These are phyloP conservation scores for Pezicula radicicola DNA, from an alignment of 2,329 filamentous ascomycete genomes.

Conservation along the genomic window DNA sequence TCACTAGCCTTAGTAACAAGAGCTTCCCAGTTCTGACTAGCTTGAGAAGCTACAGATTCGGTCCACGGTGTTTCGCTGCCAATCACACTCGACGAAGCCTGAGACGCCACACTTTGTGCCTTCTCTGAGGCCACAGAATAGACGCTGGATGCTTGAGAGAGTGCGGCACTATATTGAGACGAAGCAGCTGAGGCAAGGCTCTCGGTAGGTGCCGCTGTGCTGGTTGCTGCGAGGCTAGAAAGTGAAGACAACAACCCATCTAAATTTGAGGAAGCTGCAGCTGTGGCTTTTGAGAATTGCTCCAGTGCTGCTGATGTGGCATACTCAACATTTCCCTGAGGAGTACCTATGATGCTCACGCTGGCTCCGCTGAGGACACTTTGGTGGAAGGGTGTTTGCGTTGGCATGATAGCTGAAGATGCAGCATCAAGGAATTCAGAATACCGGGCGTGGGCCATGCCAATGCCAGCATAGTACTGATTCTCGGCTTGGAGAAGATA, in stretches of 20 bases:
- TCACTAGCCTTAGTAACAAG: slow-evolving; percentile 27
- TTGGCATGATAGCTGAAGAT: slow-evolving; percentile 65
- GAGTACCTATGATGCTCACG: slow-evolving; percentile 18
- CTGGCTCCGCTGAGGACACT: slow-evolving; percentile 23
- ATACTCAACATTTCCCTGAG: slow-evolving; percentile 17
- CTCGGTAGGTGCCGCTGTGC: too few relatives aligned
- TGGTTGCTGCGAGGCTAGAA: too few relatives aligned
- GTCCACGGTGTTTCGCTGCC: slow-evolving; percentile 46
- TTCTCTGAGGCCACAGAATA: slow-evolving; percentile 48
- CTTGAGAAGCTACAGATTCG: slow-evolving; percentile 47
- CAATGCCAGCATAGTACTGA: slow-evolving; percentile 75
- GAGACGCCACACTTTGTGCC: slow-evolving; percentile 34
- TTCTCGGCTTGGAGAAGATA: slow-evolving; percentile 59
- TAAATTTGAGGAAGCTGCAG: slow-evolving; percentile 36
- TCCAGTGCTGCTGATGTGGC: slow-evolving; percentile 17
- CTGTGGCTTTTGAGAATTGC: slow-evolving; percentile 27
- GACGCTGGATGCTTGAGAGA: slow-evolving; percentile 26
- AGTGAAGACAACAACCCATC: slow-evolving; percentile 9
- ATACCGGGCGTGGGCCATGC: slow-evolving; percentile 76
- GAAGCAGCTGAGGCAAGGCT: too few relatives aligned
- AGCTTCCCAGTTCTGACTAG: slow-evolving; percentile 35
- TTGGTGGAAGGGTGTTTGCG: slow-evolving; percentile 46
- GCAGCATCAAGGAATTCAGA: slow-evolving; percentile 71
- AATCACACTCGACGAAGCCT: slow-evolving; percentile 15
- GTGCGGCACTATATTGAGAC: too few relatives aligned